Evolutionary conservation across 2,329 filamentous ascomycete species (phyloP), one percentile per base, ranked within the genome.

Genomic region (Purpureocillium takamizusanense): DNA sequence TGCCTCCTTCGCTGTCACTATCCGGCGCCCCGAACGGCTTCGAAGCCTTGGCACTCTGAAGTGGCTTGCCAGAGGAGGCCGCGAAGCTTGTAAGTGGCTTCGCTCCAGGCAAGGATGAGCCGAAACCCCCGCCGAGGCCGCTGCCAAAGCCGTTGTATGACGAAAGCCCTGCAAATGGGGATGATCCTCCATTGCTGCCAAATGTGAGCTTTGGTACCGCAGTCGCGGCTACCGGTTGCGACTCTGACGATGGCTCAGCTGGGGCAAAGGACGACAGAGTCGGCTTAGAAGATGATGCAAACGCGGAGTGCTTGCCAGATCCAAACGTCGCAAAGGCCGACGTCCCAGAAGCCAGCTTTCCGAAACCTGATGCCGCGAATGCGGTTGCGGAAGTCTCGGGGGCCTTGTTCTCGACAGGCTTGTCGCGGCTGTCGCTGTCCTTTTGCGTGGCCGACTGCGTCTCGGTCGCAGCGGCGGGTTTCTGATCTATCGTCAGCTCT

Each of bases 1-100:
- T 60, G 5, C 46, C 63, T 3, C 71, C 72, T 31, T 78, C 76
- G 3, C 66, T 70, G 35, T 81, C 78, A 42, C 76, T 82, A 30
- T 80, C 79, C 2, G 85, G 76, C 11, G 86, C 83, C 25, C 87
- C 87, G 55, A 95, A 92, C 0, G 86, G 74, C 59, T 77, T 86
- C 4, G 73, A 70, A 12, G 77, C 69, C 56, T 84, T 85, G 42
- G 70, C 69, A 41, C 66, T 75, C 51, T 67, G 71, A 30, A 72
- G 60, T 11, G 61, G 40, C 31, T 57, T 60, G 14, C 38, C 62
- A 36, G 72, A 75, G 16, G 78, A 71, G 33, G 80, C 78, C 31
- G 80, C 86, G 60, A 94, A 95, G 48, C 74, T 83, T 2, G 73
- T 72, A 9, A 88, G 60, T 2, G 58, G 51, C 44, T 70, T 72